phyloP scores from a whole-genome alignment of 2,329 filamentous ascomycete species.

The Paracamarosporium sp. region DNA sequence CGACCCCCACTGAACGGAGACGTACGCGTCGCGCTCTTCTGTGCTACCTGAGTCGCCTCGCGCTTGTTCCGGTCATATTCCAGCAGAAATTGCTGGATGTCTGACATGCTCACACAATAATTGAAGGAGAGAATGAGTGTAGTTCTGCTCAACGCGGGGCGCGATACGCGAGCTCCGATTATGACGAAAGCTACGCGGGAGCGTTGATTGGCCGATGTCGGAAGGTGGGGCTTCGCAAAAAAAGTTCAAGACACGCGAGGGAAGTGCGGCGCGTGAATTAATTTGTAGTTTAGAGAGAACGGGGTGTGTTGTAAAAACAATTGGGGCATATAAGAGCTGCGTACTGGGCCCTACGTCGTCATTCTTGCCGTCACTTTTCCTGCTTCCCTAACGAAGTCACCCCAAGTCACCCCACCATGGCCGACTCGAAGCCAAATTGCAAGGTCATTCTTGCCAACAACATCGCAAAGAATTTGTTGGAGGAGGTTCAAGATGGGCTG shows the following conservation, averaged over 20 bases:
- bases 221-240: conserved; percentile 19
- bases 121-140: neutral
- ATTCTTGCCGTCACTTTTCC: conserved; percentile 9
- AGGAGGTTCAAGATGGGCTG: conserved; percentile 79
- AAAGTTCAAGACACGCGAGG: conserved; percentile 14
- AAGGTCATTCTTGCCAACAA: conserved; percentile 90
- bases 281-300: neutral
- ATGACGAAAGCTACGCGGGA: conserved; percentile 12
- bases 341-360: neutral
- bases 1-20: conserved; percentile 9
- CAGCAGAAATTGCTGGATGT: conserved; percentile 60
- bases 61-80: conserved; percentile 57
- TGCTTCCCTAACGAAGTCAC: conserved; percentile 7
- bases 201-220: conserved; percentile 29
- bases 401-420: conserved; percentile 37
- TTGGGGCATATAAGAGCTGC: neutral
- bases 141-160: conserved; percentile 4
- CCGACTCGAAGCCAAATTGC: conserved; percentile 64
- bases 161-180: conserved; percentile 6
- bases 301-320: neutral
- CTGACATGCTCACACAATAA: conserved; percentile 53
- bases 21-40: conserved; percentile 50
- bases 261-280: conserved; percentile 2
- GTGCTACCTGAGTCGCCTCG: conserved; percentile 53
- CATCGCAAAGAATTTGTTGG: conserved; percentile 81